Evolutionary conservation across 176 grass and related monocot species (phyloP).

Genomic region (Panicum miliaceum): DNA sequence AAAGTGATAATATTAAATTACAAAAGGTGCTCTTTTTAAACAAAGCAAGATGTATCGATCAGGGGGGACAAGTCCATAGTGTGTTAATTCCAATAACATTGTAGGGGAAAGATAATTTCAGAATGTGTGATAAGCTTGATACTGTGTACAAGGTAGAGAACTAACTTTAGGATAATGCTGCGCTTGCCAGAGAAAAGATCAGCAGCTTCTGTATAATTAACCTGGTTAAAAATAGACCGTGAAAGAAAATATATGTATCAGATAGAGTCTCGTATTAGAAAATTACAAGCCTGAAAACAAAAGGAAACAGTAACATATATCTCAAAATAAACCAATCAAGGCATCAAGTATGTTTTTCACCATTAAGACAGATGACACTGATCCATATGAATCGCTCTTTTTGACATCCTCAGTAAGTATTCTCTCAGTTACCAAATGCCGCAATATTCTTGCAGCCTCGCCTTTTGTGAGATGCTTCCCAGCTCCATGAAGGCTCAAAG

Average conservation of each 20-base stretch:
- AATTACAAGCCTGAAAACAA: no score
- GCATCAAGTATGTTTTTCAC: conserved; percentile 34
- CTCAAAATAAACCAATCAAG: conserved; percentile 28
- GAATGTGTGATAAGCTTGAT: not conserved
- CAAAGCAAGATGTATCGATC: no score
- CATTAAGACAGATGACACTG: conserved; percentile 86
- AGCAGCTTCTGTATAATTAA: no score
- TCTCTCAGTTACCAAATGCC: conserved; percentile 74
- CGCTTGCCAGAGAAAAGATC: conserved; percentile 57
- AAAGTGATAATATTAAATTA: no score
- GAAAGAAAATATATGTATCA: no score
- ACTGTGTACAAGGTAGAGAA: conserved; percentile 34
- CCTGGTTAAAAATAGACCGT: no score
- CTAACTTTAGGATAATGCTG: conserved; percentile 71
- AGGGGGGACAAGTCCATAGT: no score
- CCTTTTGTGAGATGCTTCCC: conserved; percentile 79
- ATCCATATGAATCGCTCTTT: conserved; percentile 86
- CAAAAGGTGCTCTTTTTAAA: no score
- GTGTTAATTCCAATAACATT: no score
- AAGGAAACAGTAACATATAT: not conserved
- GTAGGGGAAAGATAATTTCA: no score
- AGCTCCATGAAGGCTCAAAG: conserved; percentile 78
- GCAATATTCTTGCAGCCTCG: conserved; percentile 74
- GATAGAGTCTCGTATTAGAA: no score
- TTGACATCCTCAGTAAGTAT: conserved; percentile 84